Evolutionary conservation across 2,329 filamentous ascomycete genomes (phyloP).

Genomic region (Aspergillus fischeri): DNA sequence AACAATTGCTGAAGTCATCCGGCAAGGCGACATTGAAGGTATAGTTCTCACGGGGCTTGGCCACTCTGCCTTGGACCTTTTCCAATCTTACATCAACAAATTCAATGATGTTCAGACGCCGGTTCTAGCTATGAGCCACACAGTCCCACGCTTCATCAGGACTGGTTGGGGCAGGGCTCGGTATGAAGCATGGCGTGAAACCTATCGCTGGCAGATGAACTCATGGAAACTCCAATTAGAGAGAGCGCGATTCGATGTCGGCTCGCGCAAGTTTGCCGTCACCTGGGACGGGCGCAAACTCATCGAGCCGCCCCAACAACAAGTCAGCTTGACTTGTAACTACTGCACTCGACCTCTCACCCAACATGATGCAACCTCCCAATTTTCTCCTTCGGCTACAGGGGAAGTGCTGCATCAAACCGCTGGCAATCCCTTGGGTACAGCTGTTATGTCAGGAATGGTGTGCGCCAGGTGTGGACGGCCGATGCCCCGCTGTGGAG

Average conservation of each 20-base stretch:
- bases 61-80: slow-evolving; percentile 55
- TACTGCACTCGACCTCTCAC: slow-evolving; percentile 58
- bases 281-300: slow-evolving; percentile 48
- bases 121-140: slow-evolving; percentile 56
- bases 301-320: slow-evolving; percentile 48
- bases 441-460: slow-evolving; percentile 43
- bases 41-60: slow-evolving; percentile 59
- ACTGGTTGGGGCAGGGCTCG: slow-evolving; percentile 49
- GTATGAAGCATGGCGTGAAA: slow-evolving; percentile 58
- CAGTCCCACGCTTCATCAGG: slow-evolving; percentile 56
- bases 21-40: slow-evolving; percentile 57
- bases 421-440: slow-evolving; percentile 32
- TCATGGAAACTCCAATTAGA: slow-evolving; percentile 58
- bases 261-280: slow-evolving; percentile 51
- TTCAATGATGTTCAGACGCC: slow-evolving; percentile 61
- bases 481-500: slow-evolving; percentile 59
- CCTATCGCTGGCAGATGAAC: slow-evolving; percentile 59
- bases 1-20: slow-evolving; percentile 48
- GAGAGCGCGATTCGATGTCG: slow-evolving; percentile 57
- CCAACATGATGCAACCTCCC: slow-evolving; percentile 37
- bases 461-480: slow-evolving; percentile 59
- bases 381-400: slow-evolving; percentile 21
- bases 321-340: slow-evolving; percentile 56
- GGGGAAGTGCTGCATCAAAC: slow-evolving; percentile 34
- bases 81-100: slow-evolving; percentile 57